Percentiles rank a stretch among this genome's conserved stretches.
Evolutionary conservation across 768 basidiomycete species (phyloP).

Genomic region (Galerina sulciceps): DNA sequence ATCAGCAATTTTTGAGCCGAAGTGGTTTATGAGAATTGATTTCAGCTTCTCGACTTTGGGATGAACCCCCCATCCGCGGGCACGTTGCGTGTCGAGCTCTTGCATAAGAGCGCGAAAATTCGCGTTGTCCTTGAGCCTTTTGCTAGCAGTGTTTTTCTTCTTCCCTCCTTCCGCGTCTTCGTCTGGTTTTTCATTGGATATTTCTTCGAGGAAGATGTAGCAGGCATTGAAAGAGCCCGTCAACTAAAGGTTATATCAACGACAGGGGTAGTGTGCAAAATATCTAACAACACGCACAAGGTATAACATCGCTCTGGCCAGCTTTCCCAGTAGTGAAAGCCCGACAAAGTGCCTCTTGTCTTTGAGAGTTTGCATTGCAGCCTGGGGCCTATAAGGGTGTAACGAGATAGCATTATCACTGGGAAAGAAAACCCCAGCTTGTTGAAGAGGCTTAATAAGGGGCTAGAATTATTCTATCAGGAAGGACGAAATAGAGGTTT

Average conservation of each 20-base stretch:
- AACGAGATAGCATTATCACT: slow-evolving; percentile 61
- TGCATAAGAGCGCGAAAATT: slow-evolving; percentile 67
- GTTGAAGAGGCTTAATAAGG: slow-evolving; percentile 35
- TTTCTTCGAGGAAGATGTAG: slow-evolving; percentile 60
- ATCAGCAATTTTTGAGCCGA: slow-evolving; percentile 56
- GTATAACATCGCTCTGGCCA: slow-evolving; percentile 89
- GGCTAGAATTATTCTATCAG: slow-evolving; percentile 23
- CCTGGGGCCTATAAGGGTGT: slow-evolving; percentile 66
- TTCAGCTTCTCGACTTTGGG: slow-evolving; percentile 93
- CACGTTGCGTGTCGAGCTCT: slow-evolving; percentile 66
- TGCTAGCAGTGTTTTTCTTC: slow-evolving; percentile 47
- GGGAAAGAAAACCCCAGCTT: slow-evolving; percentile 48
- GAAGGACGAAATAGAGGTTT: background rate
- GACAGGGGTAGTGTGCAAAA: background rate
- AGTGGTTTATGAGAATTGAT: slow-evolving; percentile 77
- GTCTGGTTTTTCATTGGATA: slow-evolving; percentile 43
- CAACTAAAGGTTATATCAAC: slow-evolving; percentile 47
- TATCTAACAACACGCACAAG: slow-evolving; percentile 55
- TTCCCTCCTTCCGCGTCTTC: slow-evolving; percentile 29
- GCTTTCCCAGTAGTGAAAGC: slow-evolving; percentile 51
- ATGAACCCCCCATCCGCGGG: slow-evolving; percentile 65
- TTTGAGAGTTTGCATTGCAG: slow-evolving; percentile 41
- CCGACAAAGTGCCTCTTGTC: slow-evolving; percentile 51
- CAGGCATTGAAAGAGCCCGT: slow-evolving; percentile 86
- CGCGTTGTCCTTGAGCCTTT: slow-evolving; percentile 53